A percentile compares a stretch with the other conserved stretches of the same genome.
These are phyloP conservation scores for Suhomyces atakaporum DNA, from an alignment of 1,139 yeast genomes.

Conservation along the genomic window DNA sequence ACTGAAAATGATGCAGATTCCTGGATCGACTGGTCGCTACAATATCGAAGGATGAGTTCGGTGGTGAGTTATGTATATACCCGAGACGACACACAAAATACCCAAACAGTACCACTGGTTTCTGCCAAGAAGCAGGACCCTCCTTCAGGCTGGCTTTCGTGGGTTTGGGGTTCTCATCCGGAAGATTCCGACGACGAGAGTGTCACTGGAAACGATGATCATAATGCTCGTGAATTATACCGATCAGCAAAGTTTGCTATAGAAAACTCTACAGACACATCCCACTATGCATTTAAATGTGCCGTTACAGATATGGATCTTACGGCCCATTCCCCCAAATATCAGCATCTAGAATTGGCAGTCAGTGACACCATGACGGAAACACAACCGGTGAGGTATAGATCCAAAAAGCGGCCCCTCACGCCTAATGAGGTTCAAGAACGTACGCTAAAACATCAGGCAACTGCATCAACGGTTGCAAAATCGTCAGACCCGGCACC, in stretches of 20 bases:
- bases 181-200: constrained; percentile 15
- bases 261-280: constrained; percentile 34
- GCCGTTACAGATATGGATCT: constrained; percentile 17
- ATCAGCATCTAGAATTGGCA: constrained; percentile 31
- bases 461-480: neutral
- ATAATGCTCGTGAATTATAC: constrained; percentile 26
- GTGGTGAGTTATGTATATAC: constrained; percentile 17
- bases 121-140: no score
- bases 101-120: neutral
- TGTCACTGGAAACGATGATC: constrained; percentile 13
- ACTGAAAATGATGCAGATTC: constrained; percentile 3
- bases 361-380: constrained; percentile 46
- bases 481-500: neutral
- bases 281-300: constrained; percentile 40
- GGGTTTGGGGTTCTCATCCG: constrained; percentile 21
- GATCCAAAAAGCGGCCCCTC: constrained; percentile 36
- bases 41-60: constrained; percentile 19
- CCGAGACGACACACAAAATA: constrained; percentile 1
- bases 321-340: constrained; percentile 19
- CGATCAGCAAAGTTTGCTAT: constrained; percentile 38
- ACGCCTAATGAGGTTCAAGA: constrained; percentile 43
- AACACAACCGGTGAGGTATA: constrained; percentile 39
- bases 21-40: constrained; percentile 19
- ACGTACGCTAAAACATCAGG: constrained; percentile 9
- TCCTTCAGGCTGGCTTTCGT: constrained; percentile 24